A percentile compares a stretch with the other conserved stretches of the same genome.
These are phyloP conservation scores for Myriangium duriaei DNA, from an alignment of 2,329 filamentous ascomycete genomes.

Conservation along the genomic window DNA sequence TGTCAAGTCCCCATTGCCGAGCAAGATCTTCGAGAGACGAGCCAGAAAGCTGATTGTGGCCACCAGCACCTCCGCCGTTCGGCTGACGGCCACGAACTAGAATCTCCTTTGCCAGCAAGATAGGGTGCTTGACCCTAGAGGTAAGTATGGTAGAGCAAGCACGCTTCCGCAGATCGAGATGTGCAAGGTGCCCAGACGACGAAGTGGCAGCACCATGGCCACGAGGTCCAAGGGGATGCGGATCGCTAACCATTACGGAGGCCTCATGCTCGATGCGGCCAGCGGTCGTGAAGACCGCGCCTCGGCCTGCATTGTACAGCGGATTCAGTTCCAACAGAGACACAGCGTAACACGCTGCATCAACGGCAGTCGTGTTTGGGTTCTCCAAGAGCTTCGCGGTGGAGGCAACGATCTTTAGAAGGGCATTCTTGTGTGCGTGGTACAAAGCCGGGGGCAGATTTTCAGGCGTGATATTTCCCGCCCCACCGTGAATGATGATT, in stretches of 20 bases:
- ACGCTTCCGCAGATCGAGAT: slow-evolving; percentile 47
- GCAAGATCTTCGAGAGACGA: slow-evolving; percentile 58
- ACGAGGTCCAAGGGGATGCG: slow-evolving; percentile 24
- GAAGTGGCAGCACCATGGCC: background rate
- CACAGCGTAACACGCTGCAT: slow-evolving; percentile 65
- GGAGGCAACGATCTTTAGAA: slow-evolving; percentile 24
- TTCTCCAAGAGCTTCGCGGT: slow-evolving; percentile 19
- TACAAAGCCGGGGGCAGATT: slow-evolving; percentile 27
- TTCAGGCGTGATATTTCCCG: slow-evolving; percentile 32
- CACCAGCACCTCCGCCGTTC: slow-evolving; percentile 47
- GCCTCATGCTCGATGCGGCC: slow-evolving; percentile 80
- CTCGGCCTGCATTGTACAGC: slow-evolving; percentile 73
- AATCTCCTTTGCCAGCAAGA: slow-evolving; percentile 59
- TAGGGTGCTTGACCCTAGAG: slow-evolving; percentile 63
- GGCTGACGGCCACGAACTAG: slow-evolving; percentile 54
- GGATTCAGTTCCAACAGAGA: slow-evolving; percentile 63
- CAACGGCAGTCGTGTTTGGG: slow-evolving; percentile 47
- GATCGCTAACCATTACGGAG: slow-evolving; percentile 69
- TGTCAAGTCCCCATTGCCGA: slow-evolving; percentile 52
- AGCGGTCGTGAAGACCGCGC: slow-evolving; percentile 74
- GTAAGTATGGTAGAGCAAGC: slow-evolving; percentile 67
- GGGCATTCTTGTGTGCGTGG: slow-evolving; percentile 25
- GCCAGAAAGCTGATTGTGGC: slow-evolving; percentile 59
- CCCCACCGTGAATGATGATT: slow-evolving; percentile 38
- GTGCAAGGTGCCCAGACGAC: background rate